Conservation (phyloP, 106 monocot genomes). For the Apostasia shenzhenica region DNA sequence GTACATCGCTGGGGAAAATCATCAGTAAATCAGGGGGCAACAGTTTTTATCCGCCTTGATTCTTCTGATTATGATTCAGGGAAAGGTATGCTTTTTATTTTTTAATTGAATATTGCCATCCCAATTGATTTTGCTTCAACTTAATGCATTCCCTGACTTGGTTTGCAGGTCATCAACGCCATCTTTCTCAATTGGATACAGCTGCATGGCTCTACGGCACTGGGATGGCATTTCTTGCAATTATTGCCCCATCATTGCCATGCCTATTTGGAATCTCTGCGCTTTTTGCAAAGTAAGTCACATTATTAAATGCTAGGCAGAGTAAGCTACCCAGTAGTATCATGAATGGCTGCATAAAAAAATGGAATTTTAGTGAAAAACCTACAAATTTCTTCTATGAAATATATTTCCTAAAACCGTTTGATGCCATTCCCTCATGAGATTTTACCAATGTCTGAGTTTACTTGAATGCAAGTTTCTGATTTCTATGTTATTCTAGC, state of each 20-base stretch:
- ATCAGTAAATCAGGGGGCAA: slow-evolving; percentile 31
- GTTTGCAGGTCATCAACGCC: slow-evolving; percentile 57
- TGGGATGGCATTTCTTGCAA: slow-evolving; percentile 70
- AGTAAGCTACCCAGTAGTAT: too few species aligned
- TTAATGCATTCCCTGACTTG: background rate
- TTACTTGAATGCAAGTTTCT: too few species aligned
- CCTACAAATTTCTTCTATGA: too few species aligned
- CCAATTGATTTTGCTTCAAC: slow-evolving; percentile 1
- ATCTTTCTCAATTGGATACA: slow-evolving; percentile 37
- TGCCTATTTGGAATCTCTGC: slow-evolving; percentile 73
- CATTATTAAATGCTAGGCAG: too few species aligned
- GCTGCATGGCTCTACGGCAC: slow-evolving; percentile 50
- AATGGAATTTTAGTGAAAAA: too few species aligned
- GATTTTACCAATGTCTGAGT: too few species aligned
- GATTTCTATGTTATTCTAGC: too few species aligned
- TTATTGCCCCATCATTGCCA: slow-evolving; percentile 56
- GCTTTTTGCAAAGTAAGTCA: slow-evolving; percentile 70
- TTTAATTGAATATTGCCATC: too few species aligned
- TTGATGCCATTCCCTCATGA: too few species aligned
- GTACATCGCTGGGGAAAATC: slow-evolving; percentile 66
- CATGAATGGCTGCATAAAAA: too few species aligned
- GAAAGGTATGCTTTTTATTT: slow-evolving; percentile 44
- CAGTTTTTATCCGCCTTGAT: slow-evolving; percentile 10
- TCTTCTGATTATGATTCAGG: slow-evolving; percentile 53
- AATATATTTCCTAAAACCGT: too few species aligned